Evolutionary conservation across 305 asterid genomes (phyloP), one percentile per base, ranked within the genome.

Genomic region (Rubia peregrina): DNA sequence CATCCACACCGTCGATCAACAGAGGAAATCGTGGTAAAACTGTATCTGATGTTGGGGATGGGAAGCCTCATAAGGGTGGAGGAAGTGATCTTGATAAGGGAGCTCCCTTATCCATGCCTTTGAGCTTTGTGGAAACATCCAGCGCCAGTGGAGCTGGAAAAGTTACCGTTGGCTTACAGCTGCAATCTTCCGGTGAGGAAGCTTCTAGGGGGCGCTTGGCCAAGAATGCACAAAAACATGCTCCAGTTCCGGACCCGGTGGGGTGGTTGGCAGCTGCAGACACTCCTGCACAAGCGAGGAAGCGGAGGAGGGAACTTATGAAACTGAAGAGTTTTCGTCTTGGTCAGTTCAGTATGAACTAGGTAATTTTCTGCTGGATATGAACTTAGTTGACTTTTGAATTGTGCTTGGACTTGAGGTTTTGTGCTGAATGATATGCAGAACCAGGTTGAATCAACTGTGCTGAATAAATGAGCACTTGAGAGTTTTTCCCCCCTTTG

Each of bases 251-350:
- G 21, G 44, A 22, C 21, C 10, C 51, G 43, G 59, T 2, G 69
- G 76, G 40, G 81, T 65, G n/a, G 64, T 78, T 53, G 0, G 70
- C 49, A 67, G 80, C 75, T 30, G 73, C 75, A 0, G 19, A 43
- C 30, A 76, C 84, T 6, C 86, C 94, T 17, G 66, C 74, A 5
- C 82, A 77, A 79, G 95, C 93, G 3, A 83, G 98, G 81, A 86
- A 68, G 82, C 79, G 83, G 84, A 89, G 95, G 87, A 88, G 84
- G 81, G 90, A 88, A 55, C 66, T 88, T 59, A 82, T 85, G 88
- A 84, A 73, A 61, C 75, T 90, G 7, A 92, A 75, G 70, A 80
- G 64, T 67, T 43, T 61, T 11, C 78, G 68, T 10, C 30, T 41
- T 13, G 42, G 56, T 30, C 61, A 38, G 6, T 69, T 33, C 40